Evolutionary conservation across 306 rosid genomes (phyloP).

Genomic region (Lupinus albus): DNA sequence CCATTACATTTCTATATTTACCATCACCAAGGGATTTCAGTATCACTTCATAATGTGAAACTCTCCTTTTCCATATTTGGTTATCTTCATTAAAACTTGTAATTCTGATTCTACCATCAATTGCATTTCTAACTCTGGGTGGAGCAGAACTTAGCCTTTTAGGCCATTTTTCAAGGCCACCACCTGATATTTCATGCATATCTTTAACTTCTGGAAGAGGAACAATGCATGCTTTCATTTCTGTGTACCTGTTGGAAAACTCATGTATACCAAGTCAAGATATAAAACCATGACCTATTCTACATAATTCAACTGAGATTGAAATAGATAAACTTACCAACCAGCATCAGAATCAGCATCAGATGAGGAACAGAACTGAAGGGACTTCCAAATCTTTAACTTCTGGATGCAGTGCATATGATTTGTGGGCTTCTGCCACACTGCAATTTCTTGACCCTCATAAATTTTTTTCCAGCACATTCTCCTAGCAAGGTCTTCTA

Average conservation of each 20-base stretch:
- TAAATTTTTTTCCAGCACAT: slow-evolving; percentile 62
- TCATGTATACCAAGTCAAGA: background rate
- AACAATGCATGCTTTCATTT: slow-evolving; percentile 58
- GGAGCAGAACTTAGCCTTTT: slow-evolving; percentile 42
- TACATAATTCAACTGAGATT: slow-evolving; percentile 8
- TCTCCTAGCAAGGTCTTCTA: slow-evolving; percentile 57
- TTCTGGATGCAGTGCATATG: slow-evolving; percentile 45
- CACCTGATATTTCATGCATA: slow-evolving; percentile 45
- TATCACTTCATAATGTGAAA: slow-evolving; percentile 41
- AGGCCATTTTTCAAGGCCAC: slow-evolving; percentile 57
- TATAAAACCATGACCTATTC: background rate
- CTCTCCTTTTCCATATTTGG: slow-evolving; percentile 49
- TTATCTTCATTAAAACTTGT: slow-evolving; percentile 43
- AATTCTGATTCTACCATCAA: slow-evolving; percentile 24
- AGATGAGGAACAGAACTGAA: slow-evolving; percentile 48
- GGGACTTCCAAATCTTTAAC: slow-evolving; percentile 41
- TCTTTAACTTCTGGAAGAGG: slow-evolving; percentile 54
- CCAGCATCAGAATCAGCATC: slow-evolving; percentile 57
- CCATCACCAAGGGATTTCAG: slow-evolving; percentile 50
- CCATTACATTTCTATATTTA: slow-evolving; percentile 59
- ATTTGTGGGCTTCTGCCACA: slow-evolving; percentile 56
- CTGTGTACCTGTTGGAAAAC: slow-evolving; percentile 55
- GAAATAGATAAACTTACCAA: slow-evolving; percentile 47
- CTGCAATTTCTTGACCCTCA: slow-evolving; percentile 49
- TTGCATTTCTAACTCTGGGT: slow-evolving; percentile 48